A percentile compares a stretch with the other conserved stretches of the same genome.
Conservation (phyloP, 352 stramenopile genomes). For the Phytophthora lateralis region DNA sequence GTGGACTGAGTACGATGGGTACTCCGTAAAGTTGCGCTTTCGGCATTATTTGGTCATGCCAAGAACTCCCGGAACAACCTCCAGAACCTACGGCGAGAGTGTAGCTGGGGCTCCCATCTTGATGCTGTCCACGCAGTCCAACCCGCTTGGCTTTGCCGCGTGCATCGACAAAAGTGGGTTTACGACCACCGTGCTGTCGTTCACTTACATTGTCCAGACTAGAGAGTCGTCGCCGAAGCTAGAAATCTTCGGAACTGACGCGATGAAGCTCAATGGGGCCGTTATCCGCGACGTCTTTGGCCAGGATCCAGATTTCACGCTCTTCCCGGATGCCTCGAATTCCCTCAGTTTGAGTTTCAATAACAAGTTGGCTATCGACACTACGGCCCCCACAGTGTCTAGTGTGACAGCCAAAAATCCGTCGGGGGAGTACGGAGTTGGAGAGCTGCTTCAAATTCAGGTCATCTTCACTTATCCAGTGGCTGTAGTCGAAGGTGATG, state of each 20-base stretch:
- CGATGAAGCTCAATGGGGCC: conserved; percentile 54
- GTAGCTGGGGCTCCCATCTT: conserved; percentile 46
- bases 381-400: conserved; percentile 40
- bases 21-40: conserved; percentile 68
- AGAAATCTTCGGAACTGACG: conserved; percentile 47
- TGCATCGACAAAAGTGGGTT: conserved; percentile 58
- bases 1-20: conserved; percentile 80
- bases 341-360: conserved; percentile 61
- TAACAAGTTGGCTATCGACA: conserved; percentile 64
- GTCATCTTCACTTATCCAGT: conserved; percentile 62
- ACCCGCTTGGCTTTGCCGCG: conserved; percentile 45
- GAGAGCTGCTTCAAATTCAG: conserved; percentile 51
- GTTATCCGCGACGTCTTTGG: conserved; percentile 45
- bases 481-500: conserved; percentile 30
- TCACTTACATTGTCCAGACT: conserved; percentile 57
- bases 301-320: conserved; percentile 53
- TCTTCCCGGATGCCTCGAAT: conserved; percentile 51
- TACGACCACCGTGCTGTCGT: conserved; percentile 42
- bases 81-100: conserved; percentile 45
- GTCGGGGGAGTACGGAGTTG: conserved; percentile 70
- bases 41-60: conserved; percentile 43
- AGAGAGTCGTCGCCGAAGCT: conserved; percentile 42
- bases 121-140: conserved; percentile 46
- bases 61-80: conserved; percentile 10
- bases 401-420: conserved; percentile 50